Conservation (phyloP, 345 rosid species). For the Lagerstroemia speciosa region DNA sequence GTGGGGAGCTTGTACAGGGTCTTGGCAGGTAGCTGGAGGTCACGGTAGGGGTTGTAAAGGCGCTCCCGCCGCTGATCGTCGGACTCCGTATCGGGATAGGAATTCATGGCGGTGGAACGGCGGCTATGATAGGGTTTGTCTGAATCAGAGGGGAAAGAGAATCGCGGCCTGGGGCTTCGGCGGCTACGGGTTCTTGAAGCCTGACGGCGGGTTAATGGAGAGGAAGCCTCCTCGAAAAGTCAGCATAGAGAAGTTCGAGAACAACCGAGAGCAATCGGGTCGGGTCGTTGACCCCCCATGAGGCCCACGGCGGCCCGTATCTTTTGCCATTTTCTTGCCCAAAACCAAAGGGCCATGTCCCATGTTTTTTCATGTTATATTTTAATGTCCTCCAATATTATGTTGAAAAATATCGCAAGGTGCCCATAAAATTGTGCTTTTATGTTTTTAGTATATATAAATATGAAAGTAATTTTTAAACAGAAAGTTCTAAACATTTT, state of each 20-base stretch:
- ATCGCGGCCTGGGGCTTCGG: background rate
- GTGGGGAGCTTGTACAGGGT: slow-evolving; percentile 73
- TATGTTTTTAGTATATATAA: too few relatives aligned
- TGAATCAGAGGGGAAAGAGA: background rate
- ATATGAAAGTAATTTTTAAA: too few relatives aligned
- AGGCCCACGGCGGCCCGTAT: too few relatives aligned
- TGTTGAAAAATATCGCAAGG: too few relatives aligned
- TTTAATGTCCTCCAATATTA: too few relatives aligned
- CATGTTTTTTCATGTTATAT: too few relatives aligned
- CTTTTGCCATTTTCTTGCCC: too few relatives aligned
- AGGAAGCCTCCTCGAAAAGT: background rate
- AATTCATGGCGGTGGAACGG: slow-evolving; percentile 11
- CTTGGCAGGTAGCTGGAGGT: slow-evolving; percentile 45
- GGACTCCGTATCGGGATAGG: slow-evolving; percentile 38
- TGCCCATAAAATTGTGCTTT: too few relatives aligned
- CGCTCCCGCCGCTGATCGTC: slow-evolving; percentile 25
- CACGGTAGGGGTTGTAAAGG: slow-evolving; percentile 80
- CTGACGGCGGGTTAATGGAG: background rate
- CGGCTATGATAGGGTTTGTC: slow-evolving; percentile 3
- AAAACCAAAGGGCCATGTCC: too few relatives aligned
- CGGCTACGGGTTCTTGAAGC: background rate
- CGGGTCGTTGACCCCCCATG: too few relatives aligned
- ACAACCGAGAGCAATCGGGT: too few relatives aligned
- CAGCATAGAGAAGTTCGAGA: background rate
- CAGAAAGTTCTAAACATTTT: too few relatives aligned